Evolutionary conservation across 1,284 basidiomycete species (phyloP), one percentile per base, ranked within the genome.

Genomic region (Sporisorium sorghi): DNA sequence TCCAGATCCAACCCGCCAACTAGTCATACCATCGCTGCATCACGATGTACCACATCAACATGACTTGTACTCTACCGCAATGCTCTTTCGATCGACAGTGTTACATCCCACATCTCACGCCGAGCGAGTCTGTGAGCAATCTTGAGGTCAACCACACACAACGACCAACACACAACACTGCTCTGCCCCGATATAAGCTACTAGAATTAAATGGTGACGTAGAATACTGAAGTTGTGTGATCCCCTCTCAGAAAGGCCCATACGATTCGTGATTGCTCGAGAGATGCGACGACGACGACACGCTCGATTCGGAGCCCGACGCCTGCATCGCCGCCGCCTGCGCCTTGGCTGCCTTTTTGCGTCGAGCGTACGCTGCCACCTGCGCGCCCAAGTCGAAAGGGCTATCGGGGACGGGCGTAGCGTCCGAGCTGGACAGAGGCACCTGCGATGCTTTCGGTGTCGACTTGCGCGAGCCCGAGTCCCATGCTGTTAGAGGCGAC

Each of bases 1-100:
- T 85, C 53, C 64, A 70, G 35, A 62, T 84, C 26, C 83, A 76
- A 26, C 55, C 68, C 3, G 9, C 37, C 58, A 67, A 43, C 49
- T 55, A 15, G 43, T 42, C 9, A 9, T 19, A 40, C n/a, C n/a
- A 40, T 6, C 37, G 7, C 17, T 2, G 14, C 37, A 40, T 19
- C 32, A 6, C 8, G 10, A 12, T 12, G 32, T 33, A 11, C 32
- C 32, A 8, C 32, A 33, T n/a, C 32, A 12, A 33, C 32, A 30
- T 14, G 12, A 33, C 32, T 14, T 33, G 32, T 33, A 33, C 8
- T 33, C 8, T 40, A 40, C n/a, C 9, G 19, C 37, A 40, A n/a
- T 40, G 37, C n/a, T 19, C 37, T n/a, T n/a, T 10, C 37, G 37
- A 14, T n/a, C n/a, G 3, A 40, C n/a, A 19, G n/a, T 33, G 12